Evolutionary conservation across 768 basidiomycete species (phyloP), one percentile per base, ranked within the genome.

Genomic region (Rhodotorula sphaerocarpa): DNA sequence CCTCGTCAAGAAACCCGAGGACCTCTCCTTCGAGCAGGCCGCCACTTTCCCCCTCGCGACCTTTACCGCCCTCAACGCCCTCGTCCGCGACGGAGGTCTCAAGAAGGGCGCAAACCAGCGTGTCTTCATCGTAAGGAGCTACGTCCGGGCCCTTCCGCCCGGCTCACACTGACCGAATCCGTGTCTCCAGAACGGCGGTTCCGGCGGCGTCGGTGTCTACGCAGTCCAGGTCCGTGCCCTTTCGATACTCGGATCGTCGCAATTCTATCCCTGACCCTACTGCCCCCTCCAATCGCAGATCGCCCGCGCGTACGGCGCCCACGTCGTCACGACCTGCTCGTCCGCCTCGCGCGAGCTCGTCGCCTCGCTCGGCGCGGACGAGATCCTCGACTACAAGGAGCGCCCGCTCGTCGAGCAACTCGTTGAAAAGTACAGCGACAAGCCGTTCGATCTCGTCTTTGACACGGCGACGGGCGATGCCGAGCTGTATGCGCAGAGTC

Each of bases 11-110:
- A 78, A 81, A 44, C 86, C 86, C 1, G 39, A 74, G 4, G 79
- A 78, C 58, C 61, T 87, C 51, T 76, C 79, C 4, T 79, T 81
- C 28, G 77, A 78, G 1, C 77, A 86, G 71, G 85, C 84, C 0
- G 79, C 86, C 2, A 84, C 84, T 0, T 71, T 88, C 10, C 74
- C 81, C 0, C 71, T 86, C n/a, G 80, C 81, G 2, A 82, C 77
- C 4, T 65, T 80, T 48, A 86, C 86, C 0, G 83, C 85, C 0
- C 79, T 82, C 60, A 79, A 77, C 0, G 78, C 88, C 10, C 75
- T 81, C 47, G 71, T 78, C 0, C 71, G 76, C 1, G 80, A 18
- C 14, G 59, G 55, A 18, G 43, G 43, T 0, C 21, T 60, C 42
- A 57, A 57, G 52, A 44, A 48, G 50, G 56, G 56, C 11, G 41